Conservation (phyloP, 2,329 filamentous ascomycete species). For the Sarocladium strictum region DNA sequence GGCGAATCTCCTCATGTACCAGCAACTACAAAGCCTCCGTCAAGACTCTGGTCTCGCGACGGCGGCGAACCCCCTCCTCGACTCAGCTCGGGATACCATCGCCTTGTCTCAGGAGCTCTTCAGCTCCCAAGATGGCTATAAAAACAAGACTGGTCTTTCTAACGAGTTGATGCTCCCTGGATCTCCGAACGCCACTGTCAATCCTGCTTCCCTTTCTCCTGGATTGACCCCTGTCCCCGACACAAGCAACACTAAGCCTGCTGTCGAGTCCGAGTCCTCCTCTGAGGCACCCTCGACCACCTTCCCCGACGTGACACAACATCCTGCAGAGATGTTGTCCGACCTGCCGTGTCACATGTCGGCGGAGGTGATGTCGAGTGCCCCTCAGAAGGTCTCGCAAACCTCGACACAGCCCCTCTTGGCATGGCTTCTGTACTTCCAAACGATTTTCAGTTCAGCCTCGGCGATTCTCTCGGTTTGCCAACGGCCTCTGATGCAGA, state of each 20-base stretch:
- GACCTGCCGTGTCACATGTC: conserved; percentile 99
- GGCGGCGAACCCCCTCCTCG: conserved; percentile 32
- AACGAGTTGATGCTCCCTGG: conserved; percentile 1
- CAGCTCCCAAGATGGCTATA: conserved; percentile 36
- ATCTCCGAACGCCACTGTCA: conserved; percentile 37
- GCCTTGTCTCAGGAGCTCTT: conserved; percentile 57
- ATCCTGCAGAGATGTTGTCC: conserved; percentile 99
- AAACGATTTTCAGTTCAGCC: conserved; percentile 51
- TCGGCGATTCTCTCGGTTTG: conserved; percentile 63
- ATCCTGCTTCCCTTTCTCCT: conserved; percentile 59
- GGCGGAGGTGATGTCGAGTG: conserved; percentile 47
- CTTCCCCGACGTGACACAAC: conserved; percentile 95
- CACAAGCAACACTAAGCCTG: conserved; percentile 10
- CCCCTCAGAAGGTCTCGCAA: not conserved
- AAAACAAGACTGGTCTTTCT: conserved; percentile 12
- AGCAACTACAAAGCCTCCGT: conserved; percentile 28
- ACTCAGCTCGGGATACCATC: conserved; percentile 38
- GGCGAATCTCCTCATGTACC: conserved; percentile 15
- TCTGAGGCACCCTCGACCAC: conserved; percentile 25
- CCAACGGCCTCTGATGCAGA: conserved; percentile 65
- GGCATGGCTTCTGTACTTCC: conserved; percentile 23
- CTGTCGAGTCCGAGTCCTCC: conserved; percentile 16
- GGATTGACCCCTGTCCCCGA: conserved; percentile 37
- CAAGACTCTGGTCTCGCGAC: conserved; percentile 33
- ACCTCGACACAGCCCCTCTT: conserved; percentile 34